A percentile compares a stretch with the other conserved stretches of the same genome.
Evolutionary conservation across 192 early-diverging fungal species (phyloP).

Genomic region (Podila epigama): DNA sequence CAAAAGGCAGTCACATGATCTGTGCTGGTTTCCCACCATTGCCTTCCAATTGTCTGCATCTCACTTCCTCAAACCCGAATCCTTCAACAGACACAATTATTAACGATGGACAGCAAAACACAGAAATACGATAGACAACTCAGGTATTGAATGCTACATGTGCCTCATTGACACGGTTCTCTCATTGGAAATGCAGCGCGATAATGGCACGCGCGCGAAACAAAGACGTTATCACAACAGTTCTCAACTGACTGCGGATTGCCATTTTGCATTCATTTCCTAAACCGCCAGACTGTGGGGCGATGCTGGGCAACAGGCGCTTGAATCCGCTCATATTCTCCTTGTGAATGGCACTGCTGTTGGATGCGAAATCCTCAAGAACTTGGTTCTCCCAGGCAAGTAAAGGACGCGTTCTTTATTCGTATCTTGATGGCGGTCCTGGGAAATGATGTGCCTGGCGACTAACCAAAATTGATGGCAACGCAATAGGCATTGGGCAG

Average conservation of each 20-base stretch:
- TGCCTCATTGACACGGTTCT: not conserved
- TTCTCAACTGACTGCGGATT: conserved; percentile 21
- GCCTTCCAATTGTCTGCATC: not conserved
- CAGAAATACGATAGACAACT: conserved; percentile 90
- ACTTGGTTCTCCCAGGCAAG: conserved; percentile 96
- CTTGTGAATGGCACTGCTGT: conserved; percentile 85
- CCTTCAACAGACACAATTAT: not conserved
- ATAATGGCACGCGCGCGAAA: not conserved
- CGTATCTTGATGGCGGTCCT: not conserved
- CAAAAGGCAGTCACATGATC: too few relatives aligned
- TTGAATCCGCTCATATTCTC: conserved; percentile 85
- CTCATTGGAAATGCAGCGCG: not conserved
- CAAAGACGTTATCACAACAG: not conserved
- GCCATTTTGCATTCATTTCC: not conserved
- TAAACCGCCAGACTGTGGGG: conserved; percentile 84
- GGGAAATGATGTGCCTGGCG: not conserved
- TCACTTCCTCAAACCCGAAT: not conserved
- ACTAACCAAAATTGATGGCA: not conserved
- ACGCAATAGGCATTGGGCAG: conserved; percentile 78
- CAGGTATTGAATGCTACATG: conserved; percentile 56
- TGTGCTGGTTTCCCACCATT: too few relatives aligned
- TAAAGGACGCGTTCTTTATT: too few relatives aligned
- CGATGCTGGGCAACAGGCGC: conserved; percentile 84
- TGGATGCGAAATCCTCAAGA: conserved; percentile 93
- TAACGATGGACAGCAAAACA: conserved; percentile 63